Conservation (phyloP, 2,329 filamentous ascomycete species). For the Stachybotrys elegans region DNA sequence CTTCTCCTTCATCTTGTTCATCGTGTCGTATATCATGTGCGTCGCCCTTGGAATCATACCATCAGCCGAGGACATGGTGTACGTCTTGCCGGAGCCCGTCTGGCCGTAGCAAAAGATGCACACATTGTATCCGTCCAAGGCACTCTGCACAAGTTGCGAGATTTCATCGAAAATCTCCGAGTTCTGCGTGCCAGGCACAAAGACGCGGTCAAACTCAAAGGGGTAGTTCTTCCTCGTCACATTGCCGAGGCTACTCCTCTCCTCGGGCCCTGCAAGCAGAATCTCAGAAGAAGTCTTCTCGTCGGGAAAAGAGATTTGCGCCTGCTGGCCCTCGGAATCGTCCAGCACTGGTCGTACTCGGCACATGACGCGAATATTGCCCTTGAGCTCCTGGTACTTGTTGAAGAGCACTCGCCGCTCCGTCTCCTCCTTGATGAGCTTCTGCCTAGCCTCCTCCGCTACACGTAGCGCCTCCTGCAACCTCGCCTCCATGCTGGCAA, state of each 20-base stretch:
- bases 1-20: constrained; percentile 77
- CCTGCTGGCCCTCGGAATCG: constrained; percentile 55
- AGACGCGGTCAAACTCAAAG: constrained; percentile 92
- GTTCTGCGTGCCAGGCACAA: constrained; percentile 72
- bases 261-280: constrained; percentile 74
- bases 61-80: constrained; percentile 85
- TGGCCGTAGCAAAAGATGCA: constrained; percentile 99
- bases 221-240: constrained; percentile 73
- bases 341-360: constrained; percentile 75
- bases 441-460: constrained; percentile 68
- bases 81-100: constrained; percentile 94
- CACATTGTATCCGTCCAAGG: constrained; percentile 95
- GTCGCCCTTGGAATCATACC: constrained; percentile 96
- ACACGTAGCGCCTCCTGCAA: constrained; percentile 71
- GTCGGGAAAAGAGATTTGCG: constrained; percentile 75
- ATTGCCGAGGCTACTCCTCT: constrained; percentile 73
- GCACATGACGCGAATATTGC: constrained; percentile 98
- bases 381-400: constrained; percentile 95
- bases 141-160: constrained; percentile 92
- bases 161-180: constrained; percentile 92
- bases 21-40: constrained; percentile 87
- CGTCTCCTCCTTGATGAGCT: constrained; percentile 86
- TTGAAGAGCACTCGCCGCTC: constrained; percentile 90
- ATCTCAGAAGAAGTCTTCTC: constrained; percentile 85
- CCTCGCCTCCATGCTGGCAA: constrained; percentile 72